Evolutionary conservation across 2,329 filamentous ascomycete species (phyloP), one percentile per base, ranked within the genome.

Genomic region (Massarina eburnea): DNA sequence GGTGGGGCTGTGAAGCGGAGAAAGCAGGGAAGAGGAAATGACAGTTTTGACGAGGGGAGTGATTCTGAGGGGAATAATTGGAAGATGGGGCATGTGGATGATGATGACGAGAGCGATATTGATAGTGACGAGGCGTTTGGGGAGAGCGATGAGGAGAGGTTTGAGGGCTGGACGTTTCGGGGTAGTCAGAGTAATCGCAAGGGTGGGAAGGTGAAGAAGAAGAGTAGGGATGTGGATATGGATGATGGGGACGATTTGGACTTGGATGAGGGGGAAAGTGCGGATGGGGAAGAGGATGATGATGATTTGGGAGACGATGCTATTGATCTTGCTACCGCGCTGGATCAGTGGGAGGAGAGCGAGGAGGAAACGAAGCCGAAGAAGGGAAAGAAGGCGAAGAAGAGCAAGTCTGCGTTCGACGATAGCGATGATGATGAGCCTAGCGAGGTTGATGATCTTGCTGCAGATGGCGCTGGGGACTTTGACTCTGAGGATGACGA

Each of bases 61-160:
- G 91, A 96, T 63, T 89, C 86, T 49, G 88, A 91, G 49, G 91
- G 90, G 18, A 88, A 95, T 59, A 84, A 88, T 62, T 96, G 90
- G 90, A 85, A 80, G 39, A 76, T 95, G 40, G 91, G 91, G 20
- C 75, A 83, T 38, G 82, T 85, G 18, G 81, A 80, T 39, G 81
- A 80, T 35, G 83, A 86, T 42, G 79, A 86, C 51, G 85, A 88
- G 58, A 83, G 80, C 43, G 83, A 86, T 51, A 74, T 89, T 45
- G 84, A 88, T 64, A 86, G 82, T 55, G 85, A 88, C 64, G 89
- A 95, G 61, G 91, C 92, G 2, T 90, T 96, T 76, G 89, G 90
- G 3, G 85, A 89, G 54, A 94, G 89, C 59, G 91, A 96, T 61
- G 85, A 94, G 61, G 91, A 95, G 65, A 81, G 80, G 52, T 95